Percentiles rank a stretch among this genome's conserved stretches.
These are phyloP conservation scores for Incumbomyces delicatus DNA, from an alignment of 2,329 filamentous ascomycete species.

Conservation along the genomic window DNA sequence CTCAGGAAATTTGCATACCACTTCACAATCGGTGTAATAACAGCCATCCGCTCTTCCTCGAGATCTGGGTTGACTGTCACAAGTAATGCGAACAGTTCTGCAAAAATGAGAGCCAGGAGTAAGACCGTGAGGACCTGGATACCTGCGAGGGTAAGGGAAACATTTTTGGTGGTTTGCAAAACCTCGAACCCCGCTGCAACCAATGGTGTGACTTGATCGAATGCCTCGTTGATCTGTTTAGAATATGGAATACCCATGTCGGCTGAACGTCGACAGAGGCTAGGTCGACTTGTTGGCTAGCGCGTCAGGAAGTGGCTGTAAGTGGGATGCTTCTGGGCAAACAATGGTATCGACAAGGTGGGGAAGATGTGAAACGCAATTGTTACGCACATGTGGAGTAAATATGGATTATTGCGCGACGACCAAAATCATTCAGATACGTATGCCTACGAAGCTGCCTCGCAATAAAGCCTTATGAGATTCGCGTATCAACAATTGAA, in stretches of 20 bases:
- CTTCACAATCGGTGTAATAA: conserved; percentile 36
- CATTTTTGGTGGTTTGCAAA: conserved; percentile 41
- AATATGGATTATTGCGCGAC: no score
- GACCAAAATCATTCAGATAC: no score
- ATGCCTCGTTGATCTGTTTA: conserved; percentile 42
- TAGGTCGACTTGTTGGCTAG: background rate
- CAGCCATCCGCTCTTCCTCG: conserved; percentile 29
- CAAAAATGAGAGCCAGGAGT: conserved; percentile 31
- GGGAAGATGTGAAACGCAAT: no score
- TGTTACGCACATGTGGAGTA: no score
- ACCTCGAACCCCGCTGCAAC: conserved; percentile 41
- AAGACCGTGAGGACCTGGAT: conserved; percentile 39
- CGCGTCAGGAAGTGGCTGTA: background rate
- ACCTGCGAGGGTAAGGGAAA: conserved; percentile 38
- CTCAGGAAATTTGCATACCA: conserved; percentile 23
- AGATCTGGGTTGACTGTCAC: conserved; percentile 41
- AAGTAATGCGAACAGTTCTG: conserved; percentile 31
- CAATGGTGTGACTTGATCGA: conserved; percentile 44
- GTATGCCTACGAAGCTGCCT: no score
- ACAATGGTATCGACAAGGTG: no score
- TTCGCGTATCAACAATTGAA: no score
- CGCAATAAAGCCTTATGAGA: no score
- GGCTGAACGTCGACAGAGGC: background rate
- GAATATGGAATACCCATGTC: conserved; percentile 45
- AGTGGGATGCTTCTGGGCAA: background rate